These are phyloP conservation scores for Bacidia rubella DNA, from an alignment of 495 filamentous ascomycete species.

Conservation along the genomic window DNA sequence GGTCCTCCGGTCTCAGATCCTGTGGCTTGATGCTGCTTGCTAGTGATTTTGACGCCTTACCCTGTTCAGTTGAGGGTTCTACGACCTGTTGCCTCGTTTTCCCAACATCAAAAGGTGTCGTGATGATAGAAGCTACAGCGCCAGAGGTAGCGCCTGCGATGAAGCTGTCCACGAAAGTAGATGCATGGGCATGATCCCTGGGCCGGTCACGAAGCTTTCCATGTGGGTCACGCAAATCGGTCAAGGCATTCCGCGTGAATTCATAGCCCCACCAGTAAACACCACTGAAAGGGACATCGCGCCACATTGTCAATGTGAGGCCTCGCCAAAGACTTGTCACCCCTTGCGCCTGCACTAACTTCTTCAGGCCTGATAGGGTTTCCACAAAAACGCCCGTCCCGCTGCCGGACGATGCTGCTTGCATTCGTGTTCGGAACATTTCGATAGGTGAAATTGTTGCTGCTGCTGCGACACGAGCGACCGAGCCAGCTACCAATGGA, in stretches of 20 bases:
- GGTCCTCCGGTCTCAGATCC: slow-evolving; percentile 49
- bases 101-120: slow-evolving; percentile 92
- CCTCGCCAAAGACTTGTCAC: slow-evolving; percentile 86
- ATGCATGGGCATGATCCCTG: slow-evolving; percentile 41
- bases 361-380: slow-evolving; percentile 57
- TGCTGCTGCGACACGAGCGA: slow-evolving; percentile 68
- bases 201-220: slow-evolving; percentile 22
- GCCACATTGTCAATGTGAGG: slow-evolving; percentile 82
- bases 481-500: slow-evolving; percentile 65
- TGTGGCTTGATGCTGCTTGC: slow-evolving; percentile 14
- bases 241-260: slow-evolving; percentile 51
- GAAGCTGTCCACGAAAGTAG: slow-evolving; percentile 78
- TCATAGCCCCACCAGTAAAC: slow-evolving; percentile 99
- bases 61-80: slow-evolving; percentile 28
- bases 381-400: slow-evolving; percentile 50
- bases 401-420: slow-evolving; percentile 49
- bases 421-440: slow-evolving; percentile 86
- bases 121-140: slow-evolving; percentile 73
- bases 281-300: slow-evolving; percentile 92
- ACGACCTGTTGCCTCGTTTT: slow-evolving; percentile 88
- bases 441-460: slow-evolving; percentile 80
- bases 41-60: neutral
- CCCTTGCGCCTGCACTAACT: slow-evolving; percentile 66
- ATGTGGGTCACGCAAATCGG: slow-evolving; percentile 36
- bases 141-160: slow-evolving; percentile 72